Evolutionary conservation across 78 protist species (phyloP).

Genomic region (slime mould (Dictyostelium discoideum)): DNA sequence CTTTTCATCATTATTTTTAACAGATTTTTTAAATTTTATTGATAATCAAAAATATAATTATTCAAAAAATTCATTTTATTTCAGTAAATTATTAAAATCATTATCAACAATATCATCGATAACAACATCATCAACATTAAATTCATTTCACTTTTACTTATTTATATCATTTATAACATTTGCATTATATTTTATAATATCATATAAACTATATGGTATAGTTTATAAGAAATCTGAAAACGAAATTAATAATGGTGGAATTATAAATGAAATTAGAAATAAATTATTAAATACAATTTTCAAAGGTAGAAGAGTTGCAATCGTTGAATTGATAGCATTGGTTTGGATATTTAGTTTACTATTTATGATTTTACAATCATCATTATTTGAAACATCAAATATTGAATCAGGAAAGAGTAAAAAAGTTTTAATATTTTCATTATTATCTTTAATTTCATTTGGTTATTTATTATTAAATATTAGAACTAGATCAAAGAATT

Average conservation of each 20-base stretch:
- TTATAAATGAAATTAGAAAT: neutral
- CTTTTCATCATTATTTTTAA: neutral
- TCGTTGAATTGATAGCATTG: neutral
- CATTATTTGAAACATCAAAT: neutral
- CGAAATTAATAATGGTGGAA: neutral
- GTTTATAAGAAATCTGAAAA: neutral
- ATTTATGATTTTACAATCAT: neutral
- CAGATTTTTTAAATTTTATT: neutral
- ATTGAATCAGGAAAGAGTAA: neutral
- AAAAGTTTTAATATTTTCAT: slow-evolving; percentile 8
- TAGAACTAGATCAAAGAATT: slow-evolving; percentile 12
- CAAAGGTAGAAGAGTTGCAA: neutral
- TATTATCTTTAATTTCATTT: slow-evolving; percentile 8
- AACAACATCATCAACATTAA: neutral
- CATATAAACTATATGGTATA: neutral
- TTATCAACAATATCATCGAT: neutral
- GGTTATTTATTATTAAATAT: slow-evolving; percentile 28
- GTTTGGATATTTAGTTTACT: neutral
- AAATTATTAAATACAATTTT: neutral
- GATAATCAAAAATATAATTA: neutral
- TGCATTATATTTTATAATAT: neutral
- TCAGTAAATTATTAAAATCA: neutral
- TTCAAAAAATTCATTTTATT: neutral
- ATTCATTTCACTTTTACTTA: neutral
- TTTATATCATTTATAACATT: neutral